phyloP scores from a whole-genome alignment of 2,329 filamentous ascomycete species.

The Fusarium buharicum region DNA sequence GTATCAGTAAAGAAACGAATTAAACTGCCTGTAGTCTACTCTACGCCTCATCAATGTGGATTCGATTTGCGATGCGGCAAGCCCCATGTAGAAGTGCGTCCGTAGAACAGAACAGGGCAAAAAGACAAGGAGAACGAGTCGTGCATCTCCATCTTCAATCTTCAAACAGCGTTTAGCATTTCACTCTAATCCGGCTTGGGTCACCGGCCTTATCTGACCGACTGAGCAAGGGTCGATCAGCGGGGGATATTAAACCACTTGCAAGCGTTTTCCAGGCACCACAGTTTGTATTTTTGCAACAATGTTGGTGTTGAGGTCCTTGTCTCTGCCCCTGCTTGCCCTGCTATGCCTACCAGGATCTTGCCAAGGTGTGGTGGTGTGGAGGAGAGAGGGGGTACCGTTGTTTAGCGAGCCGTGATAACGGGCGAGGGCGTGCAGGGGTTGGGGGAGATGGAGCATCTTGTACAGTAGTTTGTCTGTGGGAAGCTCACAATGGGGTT shows the following conservation, averaged over 20 bases:
- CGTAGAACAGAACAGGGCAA: no score
- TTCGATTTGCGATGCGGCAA: constrained; percentile 5
- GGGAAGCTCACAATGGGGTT: constrained; percentile 28
- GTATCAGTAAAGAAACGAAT: constrained; percentile 6
- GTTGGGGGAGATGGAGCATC: constrained; percentile 5
- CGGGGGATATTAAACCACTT: constrained; percentile 43
- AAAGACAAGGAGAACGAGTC: constrained; percentile 1
- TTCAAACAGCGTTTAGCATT: constrained; percentile 9
- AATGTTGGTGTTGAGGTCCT: constrained; percentile 22
- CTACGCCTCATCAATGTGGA: constrained; percentile 19
- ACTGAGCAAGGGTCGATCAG: constrained; percentile 37
- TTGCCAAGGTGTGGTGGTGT: constrained; percentile 22
- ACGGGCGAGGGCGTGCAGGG: constrained; percentile 11
- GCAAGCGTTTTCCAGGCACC: constrained; percentile 29
- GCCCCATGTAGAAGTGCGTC: constrained; percentile 3
- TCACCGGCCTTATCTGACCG: constrained; percentile 44
- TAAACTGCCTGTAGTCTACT: no score
- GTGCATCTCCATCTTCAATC: background rate
- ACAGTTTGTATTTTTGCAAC: constrained; percentile 5
- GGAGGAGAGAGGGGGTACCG: constrained; percentile 10
- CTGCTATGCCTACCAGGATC: constrained; percentile 24
- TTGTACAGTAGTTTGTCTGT: constrained; percentile 8
- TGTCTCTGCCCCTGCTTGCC: constrained; percentile 6
- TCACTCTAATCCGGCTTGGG: constrained; percentile 17
- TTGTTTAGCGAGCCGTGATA: constrained; percentile 35